These are phyloP conservation scores for Aegilops tauschii DNA, from an alignment of 176 grass and related monocot species.

Conservation along the genomic window DNA sequence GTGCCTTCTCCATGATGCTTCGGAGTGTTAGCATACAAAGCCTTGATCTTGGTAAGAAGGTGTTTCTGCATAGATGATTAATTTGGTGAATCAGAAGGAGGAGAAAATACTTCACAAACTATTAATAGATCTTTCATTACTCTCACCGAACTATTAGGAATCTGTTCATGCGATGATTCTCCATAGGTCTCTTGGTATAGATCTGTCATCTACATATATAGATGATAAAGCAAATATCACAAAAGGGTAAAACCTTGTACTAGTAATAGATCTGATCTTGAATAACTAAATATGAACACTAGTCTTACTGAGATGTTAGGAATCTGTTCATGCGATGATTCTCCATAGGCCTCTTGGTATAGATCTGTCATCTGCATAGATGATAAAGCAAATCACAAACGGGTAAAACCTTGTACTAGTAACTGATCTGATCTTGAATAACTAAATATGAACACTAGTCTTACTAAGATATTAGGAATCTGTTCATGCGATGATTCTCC, in stretches of 20 bases:
- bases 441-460: not conserved
- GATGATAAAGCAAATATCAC: not conserved
- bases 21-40: not conserved
- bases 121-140: not conserved
- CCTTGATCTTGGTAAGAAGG: slow-evolving; percentile 19
- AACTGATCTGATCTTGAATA: too few species aligned
- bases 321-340: not conserved
- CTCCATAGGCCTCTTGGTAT: not conserved
- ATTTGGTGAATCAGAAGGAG: not conserved
- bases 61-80: not conserved
- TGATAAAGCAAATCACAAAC: not conserved
- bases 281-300: not conserved
- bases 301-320: slow-evolving; percentile 15
- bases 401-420: too few species aligned
- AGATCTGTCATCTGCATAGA: slow-evolving; percentile 11
- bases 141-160: slow-evolving; percentile 23
- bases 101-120: not conserved
- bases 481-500: not conserved
- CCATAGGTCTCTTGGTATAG: not conserved
- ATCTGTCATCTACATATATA: not conserved
- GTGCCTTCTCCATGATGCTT: not conserved
- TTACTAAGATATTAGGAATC: slow-evolving; percentile 17
- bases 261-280: too few species aligned
- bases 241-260: too few species aligned
- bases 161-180: not conserved